phyloP scores from a whole-genome alignment of 495 filamentous ascomycete species.

The Penicillium parvum region DNA sequence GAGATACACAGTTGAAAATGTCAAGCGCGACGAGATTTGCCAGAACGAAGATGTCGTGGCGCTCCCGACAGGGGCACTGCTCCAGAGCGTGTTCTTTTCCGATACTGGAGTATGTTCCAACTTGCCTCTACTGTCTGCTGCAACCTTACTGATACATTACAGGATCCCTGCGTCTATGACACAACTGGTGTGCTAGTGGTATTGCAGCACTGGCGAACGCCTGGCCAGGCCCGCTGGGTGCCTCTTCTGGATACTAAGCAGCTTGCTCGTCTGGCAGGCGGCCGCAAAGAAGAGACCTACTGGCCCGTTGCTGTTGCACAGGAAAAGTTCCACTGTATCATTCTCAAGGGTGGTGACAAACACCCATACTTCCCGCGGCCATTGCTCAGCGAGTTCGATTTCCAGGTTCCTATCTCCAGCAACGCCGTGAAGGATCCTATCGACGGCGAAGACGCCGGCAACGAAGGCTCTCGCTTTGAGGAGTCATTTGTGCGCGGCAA shows the following conservation, averaged over 20 bases:
- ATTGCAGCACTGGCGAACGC: slow-evolving; percentile 83
- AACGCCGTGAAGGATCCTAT: slow-evolving; percentile 32
- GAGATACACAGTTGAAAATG: slow-evolving; percentile 85
- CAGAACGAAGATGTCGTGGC: slow-evolving; percentile 91
- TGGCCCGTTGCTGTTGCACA: slow-evolving; percentile 94
- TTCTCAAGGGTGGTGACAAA: slow-evolving; percentile 90
- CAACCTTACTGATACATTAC: not conserved
- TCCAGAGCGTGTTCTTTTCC: slow-evolving; percentile 87
- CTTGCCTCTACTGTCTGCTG: no score
- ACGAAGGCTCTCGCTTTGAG: slow-evolving; percentile 54
- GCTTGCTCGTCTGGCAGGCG: slow-evolving; percentile 73
- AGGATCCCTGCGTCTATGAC: slow-evolving; percentile 94
- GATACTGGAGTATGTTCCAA: slow-evolving; percentile 63
- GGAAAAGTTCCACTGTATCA: slow-evolving; percentile 95
- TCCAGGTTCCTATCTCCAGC: slow-evolving; percentile 73
- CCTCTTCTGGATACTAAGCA: slow-evolving; percentile 85
- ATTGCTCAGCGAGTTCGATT: slow-evolving; percentile 88
- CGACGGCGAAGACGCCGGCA: slow-evolving; percentile 37
- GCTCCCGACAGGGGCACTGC: slow-evolving; percentile 61
- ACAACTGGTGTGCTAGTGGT: slow-evolving; percentile 80
- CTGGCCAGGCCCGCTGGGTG: slow-evolving; percentile 83
- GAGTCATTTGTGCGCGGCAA: slow-evolving; percentile 75
- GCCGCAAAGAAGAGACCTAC: slow-evolving; percentile 83
- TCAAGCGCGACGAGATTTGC: slow-evolving; percentile 86
- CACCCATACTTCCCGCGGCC: slow-evolving; percentile 95